A percentile compares a stretch with the other conserved stretches of the same genome.
Evolutionary conservation across 2,329 filamentous ascomycete species (phyloP).

Genomic region (Ascomycota sp.): DNA sequence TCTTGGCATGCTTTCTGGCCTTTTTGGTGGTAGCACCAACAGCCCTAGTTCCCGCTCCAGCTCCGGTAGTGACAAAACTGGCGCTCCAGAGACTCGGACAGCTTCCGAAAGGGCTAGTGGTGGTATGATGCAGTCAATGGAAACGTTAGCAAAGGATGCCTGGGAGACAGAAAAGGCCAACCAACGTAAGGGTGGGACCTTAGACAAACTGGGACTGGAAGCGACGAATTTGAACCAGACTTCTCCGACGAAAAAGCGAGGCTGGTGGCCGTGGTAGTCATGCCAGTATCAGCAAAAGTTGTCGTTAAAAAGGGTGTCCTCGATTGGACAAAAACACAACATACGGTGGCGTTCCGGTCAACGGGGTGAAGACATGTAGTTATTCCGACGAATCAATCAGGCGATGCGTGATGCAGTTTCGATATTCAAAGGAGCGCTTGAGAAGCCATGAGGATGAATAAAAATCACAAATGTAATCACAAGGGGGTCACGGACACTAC

Average conservation of each 20-base stretch:
- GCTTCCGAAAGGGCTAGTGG: constrained; percentile 1
- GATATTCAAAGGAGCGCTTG: too few species aligned
- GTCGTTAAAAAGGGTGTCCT: too few species aligned
- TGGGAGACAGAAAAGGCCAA: constrained; percentile 29
- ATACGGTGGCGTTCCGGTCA: too few species aligned
- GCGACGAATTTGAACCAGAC: constrained; percentile 7
- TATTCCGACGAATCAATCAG: too few species aligned
- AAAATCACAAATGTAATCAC: too few species aligned
- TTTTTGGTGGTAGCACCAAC: constrained; percentile 7
- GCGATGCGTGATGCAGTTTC: too few species aligned
- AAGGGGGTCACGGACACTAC: too few species aligned
- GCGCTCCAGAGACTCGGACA: constrained; percentile 6
- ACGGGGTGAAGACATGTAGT: too few species aligned
- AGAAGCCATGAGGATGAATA: too few species aligned
- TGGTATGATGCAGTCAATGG: constrained; percentile 7
- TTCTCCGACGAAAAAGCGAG: constrained; percentile 19
- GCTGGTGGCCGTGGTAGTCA: constrained; percentile 23
- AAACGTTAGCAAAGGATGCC: constrained; percentile 20
- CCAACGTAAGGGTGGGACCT: constrained; percentile 26
- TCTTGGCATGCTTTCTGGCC: constrained; percentile 13
- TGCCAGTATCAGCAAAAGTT: too few species aligned
- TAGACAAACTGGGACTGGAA: constrained; percentile 27
- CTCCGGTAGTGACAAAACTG: constrained; percentile 1
- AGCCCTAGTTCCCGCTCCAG: neutral
- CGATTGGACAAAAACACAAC: too few species aligned